Conservation (phyloP, 495 filamentous ascomycete species). For the Haplographium delicatum region DNA sequence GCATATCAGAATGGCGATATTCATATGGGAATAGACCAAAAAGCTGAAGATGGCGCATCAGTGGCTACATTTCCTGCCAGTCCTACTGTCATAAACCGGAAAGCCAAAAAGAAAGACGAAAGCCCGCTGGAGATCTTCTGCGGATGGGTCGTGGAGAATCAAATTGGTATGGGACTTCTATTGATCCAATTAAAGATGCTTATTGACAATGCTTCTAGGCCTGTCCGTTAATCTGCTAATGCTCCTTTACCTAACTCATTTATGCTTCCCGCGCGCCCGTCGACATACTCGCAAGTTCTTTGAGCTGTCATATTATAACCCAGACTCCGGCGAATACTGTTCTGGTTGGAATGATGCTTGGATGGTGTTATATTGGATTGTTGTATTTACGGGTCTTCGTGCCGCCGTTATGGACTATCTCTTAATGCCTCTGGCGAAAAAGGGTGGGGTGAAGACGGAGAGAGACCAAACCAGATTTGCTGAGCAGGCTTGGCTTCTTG, state of each 20-base stretch:
- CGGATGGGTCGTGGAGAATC: slow-evolving; percentile 25
- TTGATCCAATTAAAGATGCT: not conserved
- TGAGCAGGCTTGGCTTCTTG: slow-evolving; percentile 85
- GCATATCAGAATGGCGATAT: slow-evolving; percentile 6
- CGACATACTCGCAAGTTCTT: slow-evolving; percentile 81
- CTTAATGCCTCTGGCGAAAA: slow-evolving; percentile 66
- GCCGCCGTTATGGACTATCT: slow-evolving; percentile 84
- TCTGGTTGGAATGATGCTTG: slow-evolving; percentile 75
- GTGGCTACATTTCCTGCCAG: not conserved
- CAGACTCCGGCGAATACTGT: slow-evolving; percentile 57
- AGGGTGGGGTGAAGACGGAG: slow-evolving; percentile 60
- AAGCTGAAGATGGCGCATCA: not conserved
- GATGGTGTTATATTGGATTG: slow-evolving; percentile 72
- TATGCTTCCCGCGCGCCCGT: slow-evolving; percentile 71
- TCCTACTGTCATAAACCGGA: slow-evolving; percentile 8
- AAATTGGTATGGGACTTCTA: slow-evolving; percentile 21
- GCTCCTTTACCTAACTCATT: slow-evolving; percentile 70
- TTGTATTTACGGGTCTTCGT: slow-evolving; percentile 80
- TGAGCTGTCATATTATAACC: slow-evolving; percentile 75
- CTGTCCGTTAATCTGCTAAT: slow-evolving; percentile 74
- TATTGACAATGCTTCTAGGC: slow-evolving; percentile 41
- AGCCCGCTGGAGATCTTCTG: slow-evolving; percentile 22
- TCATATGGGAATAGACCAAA: slow-evolving; percentile 1
- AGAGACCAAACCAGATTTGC: slow-evolving; percentile 78
- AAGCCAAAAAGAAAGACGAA: slow-evolving; percentile 26